Evolutionary conservation across 163 green algal species (phyloP).

Genomic region (Coccomyxa subellipsoidea): DNA sequence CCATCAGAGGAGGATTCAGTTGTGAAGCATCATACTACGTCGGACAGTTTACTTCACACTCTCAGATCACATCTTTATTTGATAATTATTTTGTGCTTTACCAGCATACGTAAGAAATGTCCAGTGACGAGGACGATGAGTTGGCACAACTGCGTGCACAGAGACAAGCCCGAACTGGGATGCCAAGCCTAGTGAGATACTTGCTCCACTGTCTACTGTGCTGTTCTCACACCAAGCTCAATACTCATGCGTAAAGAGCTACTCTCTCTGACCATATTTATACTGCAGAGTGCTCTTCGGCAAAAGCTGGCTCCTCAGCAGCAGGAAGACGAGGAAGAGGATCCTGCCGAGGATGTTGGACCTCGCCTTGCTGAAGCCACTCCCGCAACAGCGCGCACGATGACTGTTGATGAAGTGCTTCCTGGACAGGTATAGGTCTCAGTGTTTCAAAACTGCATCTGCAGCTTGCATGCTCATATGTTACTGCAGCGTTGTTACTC

Average conservation of each 20-base stretch:
- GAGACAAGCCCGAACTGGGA: neutral
- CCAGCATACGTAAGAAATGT: neutral
- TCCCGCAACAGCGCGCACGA: neutral
- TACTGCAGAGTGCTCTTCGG: neutral
- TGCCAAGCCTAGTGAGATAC: neutral
- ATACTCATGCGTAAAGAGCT: no score
- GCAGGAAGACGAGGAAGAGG: neutral
- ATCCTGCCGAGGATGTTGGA: neutral
- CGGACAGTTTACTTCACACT: no score
- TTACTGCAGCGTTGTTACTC: neutral
- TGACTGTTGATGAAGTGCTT: neutral
- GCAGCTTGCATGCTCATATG: no score
- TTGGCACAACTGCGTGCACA: constrained; percentile 8
- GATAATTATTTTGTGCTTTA: no score
- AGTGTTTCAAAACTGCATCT: neutral
- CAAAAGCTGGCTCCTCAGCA: neutral
- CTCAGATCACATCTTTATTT: no score
- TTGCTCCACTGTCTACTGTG: no score
- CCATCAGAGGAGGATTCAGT: no score
- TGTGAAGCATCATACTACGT: no score
- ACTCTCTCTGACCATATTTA: no score
- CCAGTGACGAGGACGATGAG: constrained; percentile 3
- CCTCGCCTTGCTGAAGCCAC: neutral
- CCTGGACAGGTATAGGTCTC: neutral
- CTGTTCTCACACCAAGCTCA: no score